phyloP scores from a whole-genome alignment of 139 green algal species.

The Closterium sp. region DNA sequence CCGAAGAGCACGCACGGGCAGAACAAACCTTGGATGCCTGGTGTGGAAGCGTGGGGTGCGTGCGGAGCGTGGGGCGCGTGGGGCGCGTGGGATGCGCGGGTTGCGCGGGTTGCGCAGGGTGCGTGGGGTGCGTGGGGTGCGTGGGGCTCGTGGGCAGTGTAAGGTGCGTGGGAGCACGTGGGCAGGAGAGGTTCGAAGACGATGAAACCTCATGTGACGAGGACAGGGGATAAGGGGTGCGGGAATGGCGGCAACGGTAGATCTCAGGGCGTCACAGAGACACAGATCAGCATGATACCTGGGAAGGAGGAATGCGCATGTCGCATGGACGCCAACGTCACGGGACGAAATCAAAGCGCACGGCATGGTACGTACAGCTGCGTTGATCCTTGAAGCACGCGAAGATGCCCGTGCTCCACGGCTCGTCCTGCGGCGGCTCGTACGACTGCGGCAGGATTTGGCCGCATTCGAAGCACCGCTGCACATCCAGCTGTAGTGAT shows the following conservation, averaged over 20 bases:
- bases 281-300: too few relatives aligned
- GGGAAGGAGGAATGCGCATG: too few relatives aligned
- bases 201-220: too few relatives aligned
- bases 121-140: too few relatives aligned
- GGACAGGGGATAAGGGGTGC: too few relatives aligned
- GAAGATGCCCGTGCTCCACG: slow-evolving; percentile 41
- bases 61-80: not conserved
- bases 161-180: too few relatives aligned
- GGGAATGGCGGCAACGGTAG: too few relatives aligned
- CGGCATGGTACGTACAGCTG: slow-evolving; percentile 20
- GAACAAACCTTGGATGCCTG: slow-evolving; percentile 29
- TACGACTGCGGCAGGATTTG: slow-evolving; percentile 31
- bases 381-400: slow-evolving; percentile 19
- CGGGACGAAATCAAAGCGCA: not conserved
- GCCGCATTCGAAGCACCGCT: slow-evolving; percentile 28
- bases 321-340: not conserved
- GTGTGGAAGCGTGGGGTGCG: not conserved
- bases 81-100: too few relatives aligned
- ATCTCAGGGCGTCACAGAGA: too few relatives aligned
- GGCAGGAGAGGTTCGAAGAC: too few relatives aligned
- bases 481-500: slow-evolving; percentile 19
- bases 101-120: too few relatives aligned
- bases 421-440: slow-evolving; percentile 29
- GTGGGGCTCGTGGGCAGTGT: too few relatives aligned
- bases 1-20: slow-evolving; percentile 47